Evolutionary conservation across 2,329 filamentous ascomycete species (phyloP), one percentile per base, ranked within the genome.

Genomic region (Claviceps capensis): DNA sequence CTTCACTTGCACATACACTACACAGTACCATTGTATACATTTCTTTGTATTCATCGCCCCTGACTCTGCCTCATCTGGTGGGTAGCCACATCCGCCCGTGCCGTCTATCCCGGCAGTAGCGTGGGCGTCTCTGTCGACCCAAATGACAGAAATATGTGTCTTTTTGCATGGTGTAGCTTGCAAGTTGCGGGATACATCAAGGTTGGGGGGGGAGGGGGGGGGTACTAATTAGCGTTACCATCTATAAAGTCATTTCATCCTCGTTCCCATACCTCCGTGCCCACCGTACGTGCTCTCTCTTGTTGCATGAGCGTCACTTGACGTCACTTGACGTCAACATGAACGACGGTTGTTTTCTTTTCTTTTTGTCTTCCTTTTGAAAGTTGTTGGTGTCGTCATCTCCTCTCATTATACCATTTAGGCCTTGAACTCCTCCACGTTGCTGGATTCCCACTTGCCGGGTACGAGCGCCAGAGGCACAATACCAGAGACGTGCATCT

Each of bases 401-500:
- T 30, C 9, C 2, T 41, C n/a, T 30, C 37, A 17, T 42, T 5
- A 30, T 42, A 17, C 14, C 22, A 11, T 60, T 69, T 76, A 81
- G 65, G 62, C 75, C 64, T 72, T 70, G 71, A 83, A 84, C 70
- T 84, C 81, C 68, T 77, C 69, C 50, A 76, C 69, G 49, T 74
- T 76, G 69, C 76, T 78, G 67, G 76, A 72, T 68, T 81, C 79
- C 73, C 77, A 79, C 68, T 75, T 78, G 59, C 81, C 81, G 37
- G 79, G 78, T 56, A 83, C 60, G 46, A 97, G 84, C 47, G 91
- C 93, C 67, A 97, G 75, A 52, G 93, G 91, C 59, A 98, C 91
- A 65, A 97, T 97, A 69, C 93, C 93, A 50, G 85, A 91, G 63
- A 98, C 91, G 74, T 97, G 89, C 88, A 97, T 96, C 74, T 95